Evolutionary conservation across 306 rosid genomes (phyloP).

Genomic region (Begonia masoniana): DNA sequence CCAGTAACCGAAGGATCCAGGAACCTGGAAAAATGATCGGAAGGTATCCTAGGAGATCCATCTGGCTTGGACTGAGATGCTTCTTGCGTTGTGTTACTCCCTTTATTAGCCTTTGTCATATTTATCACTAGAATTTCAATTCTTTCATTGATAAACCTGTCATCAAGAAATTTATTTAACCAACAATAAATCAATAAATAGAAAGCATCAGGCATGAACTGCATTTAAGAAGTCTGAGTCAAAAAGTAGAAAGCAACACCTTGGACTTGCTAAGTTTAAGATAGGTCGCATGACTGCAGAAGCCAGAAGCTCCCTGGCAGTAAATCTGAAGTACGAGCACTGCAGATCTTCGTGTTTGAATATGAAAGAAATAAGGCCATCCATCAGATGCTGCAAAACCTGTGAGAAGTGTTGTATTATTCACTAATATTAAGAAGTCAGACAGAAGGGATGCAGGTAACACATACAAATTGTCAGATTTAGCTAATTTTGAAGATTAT

Average conservation of each 20-base stretch:
- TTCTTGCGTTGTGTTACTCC: constrained; percentile 23
- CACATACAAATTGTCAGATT: constrained; percentile 8
- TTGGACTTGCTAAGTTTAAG: constrained; percentile 77
- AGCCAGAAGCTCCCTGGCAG: constrained; percentile 90
- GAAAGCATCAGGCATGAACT: constrained; percentile 8
- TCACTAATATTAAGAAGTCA: constrained; percentile 7
- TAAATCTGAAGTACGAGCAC: constrained; percentile 72
- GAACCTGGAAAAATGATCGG: constrained; percentile 46
- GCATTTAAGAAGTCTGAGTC: constrained; percentile 8
- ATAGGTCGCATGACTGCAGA: constrained; percentile 92
- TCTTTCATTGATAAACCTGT: constrained; percentile 91
- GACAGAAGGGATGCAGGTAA: constrained; percentile 8
- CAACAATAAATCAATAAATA: constrained; percentile 14
- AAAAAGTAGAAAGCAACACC: constrained; percentile 29
- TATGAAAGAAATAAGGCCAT: constrained; percentile 67
- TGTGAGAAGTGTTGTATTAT: constrained; percentile 24
- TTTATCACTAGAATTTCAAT: constrained; percentile 64
- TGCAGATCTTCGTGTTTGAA: constrained; percentile 76
- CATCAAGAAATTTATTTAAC: constrained; percentile 15
- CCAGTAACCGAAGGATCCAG: constrained; percentile 84
- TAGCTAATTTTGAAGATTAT: constrained; percentile 7
- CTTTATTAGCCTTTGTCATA: constrained; percentile 44
- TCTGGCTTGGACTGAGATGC: constrained; percentile 37
- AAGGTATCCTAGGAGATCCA: constrained; percentile 29
- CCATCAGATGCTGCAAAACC: constrained; percentile 94